Evolutionary conservation across 2,329 filamentous ascomycete genomes (phyloP).

Genomic region (Colletotrichum trifolii): DNA sequence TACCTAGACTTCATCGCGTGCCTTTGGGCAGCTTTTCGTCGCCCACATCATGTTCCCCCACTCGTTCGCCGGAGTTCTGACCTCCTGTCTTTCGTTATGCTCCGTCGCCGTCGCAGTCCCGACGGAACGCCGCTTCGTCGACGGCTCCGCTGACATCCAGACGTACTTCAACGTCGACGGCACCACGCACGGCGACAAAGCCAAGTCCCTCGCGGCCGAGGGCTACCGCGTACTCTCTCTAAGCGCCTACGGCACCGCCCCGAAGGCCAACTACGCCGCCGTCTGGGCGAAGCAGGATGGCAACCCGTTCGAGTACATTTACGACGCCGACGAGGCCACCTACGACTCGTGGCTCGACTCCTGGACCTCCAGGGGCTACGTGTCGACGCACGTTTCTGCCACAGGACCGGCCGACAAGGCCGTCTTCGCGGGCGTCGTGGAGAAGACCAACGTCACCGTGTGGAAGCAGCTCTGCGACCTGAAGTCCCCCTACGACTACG

Average conservation of each 20-base stretch:
- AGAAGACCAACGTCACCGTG: slow-evolving; percentile 27
- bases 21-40: slow-evolving; percentile 18
- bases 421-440: slow-evolving; percentile 36
- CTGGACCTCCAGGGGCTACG: slow-evolving; percentile 33
- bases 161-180: slow-evolving; percentile 25
- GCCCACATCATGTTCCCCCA: slow-evolving; percentile 13
- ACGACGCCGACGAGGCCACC: slow-evolving; percentile 24
- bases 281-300: slow-evolving; percentile 30
- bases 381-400: slow-evolving; percentile 33
- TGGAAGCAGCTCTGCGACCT: slow-evolving; percentile 34
- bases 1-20: neutral
- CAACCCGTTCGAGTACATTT: slow-evolving; percentile 17
- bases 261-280: slow-evolving; percentile 26
- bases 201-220: slow-evolving; percentile 12
- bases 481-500: slow-evolving; percentile 2
- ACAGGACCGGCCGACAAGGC: slow-evolving; percentile 26
- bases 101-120: slow-evolving; percentile 6
- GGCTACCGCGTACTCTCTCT: slow-evolving; percentile 37
- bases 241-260: slow-evolving; percentile 33
- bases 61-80: slow-evolving; percentile 22
- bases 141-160: slow-evolving; percentile 10
- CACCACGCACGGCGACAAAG: slow-evolving; percentile 15
- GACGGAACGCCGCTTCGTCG: slow-evolving; percentile 4
- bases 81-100: slow-evolving; percentile 22
- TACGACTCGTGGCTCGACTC: slow-evolving; percentile 32